phyloP scores from a whole-genome alignment of 2,329 filamentous ascomycete species.

The Periglandula ipomoeae region DNA sequence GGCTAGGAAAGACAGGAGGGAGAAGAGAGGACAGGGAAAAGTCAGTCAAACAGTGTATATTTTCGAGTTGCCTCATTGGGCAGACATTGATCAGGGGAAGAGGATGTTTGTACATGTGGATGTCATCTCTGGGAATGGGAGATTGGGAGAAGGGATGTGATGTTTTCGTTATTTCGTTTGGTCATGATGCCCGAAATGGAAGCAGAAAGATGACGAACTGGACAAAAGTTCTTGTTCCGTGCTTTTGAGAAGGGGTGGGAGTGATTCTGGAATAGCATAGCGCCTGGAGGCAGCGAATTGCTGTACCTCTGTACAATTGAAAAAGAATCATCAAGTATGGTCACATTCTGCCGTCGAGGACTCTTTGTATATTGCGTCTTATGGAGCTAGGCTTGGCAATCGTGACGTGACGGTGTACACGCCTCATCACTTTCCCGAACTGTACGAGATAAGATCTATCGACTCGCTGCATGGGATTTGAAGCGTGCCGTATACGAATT shows the following conservation, averaged over 20 bases:
- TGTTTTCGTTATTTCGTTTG: neutral
- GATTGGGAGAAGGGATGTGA: neutral
- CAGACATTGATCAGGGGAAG: neutral
- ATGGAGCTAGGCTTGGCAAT: neutral
- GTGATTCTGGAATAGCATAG: conserved; percentile 6
- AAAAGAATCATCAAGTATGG: neutral
- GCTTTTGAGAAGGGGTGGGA: neutral
- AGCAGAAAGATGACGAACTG: conserved; percentile 3
- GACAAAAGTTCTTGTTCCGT: conserved; percentile 1
- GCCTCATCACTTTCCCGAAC: neutral
- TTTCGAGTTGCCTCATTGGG: neutral
- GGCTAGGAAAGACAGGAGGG: neutral
- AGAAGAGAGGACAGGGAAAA: neutral
- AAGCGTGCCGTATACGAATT: too few species aligned
- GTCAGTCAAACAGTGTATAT: neutral
- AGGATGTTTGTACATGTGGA: neutral
- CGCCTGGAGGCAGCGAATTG: conserved; percentile 5
- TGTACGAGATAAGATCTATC: too few species aligned
- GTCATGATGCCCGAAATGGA: conserved; percentile 1
- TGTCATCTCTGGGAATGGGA: neutral
- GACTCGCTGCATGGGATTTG: too few species aligned
- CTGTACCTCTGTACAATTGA: conserved; percentile 2
- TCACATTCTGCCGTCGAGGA: neutral
- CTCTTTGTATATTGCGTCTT: too few species aligned
- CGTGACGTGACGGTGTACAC: neutral